phyloP scores from a whole-genome alignment of 2,329 filamentous ascomycete genomes.

The Moelleriella libera region DNA sequence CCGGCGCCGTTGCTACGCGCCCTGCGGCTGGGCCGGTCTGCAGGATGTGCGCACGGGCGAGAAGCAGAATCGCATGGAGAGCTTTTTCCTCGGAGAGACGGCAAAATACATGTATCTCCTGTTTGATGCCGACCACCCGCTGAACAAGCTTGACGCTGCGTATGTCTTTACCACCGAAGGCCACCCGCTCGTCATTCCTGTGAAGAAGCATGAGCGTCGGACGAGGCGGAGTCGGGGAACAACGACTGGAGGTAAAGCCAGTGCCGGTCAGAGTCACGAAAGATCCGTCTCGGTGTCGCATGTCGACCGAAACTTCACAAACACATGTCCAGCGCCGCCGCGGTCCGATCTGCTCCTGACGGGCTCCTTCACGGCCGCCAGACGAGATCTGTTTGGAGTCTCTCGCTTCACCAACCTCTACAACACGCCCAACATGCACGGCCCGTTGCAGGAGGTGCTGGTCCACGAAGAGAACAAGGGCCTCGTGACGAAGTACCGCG shows the following conservation, averaged over 20 bases:
- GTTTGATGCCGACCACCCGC: constrained; percentile 71
- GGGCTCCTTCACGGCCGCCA: constrained; percentile 65
- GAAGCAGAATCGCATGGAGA: constrained; percentile 91
- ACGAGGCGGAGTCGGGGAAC: too few relatives aligned
- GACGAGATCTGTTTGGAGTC: constrained; percentile 76
- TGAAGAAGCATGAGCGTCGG: too few relatives aligned
- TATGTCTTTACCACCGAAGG: constrained; percentile 95
- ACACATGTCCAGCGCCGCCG: constrained; percentile 50
- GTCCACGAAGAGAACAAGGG: constrained; percentile 29
- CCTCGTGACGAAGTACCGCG: constrained; percentile 23
- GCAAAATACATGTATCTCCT: constrained; percentile 90
- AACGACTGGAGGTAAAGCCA: too few relatives aligned
- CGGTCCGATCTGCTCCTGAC: constrained; percentile 44
- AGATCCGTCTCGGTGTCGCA: constrained; percentile 16
- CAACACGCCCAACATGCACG: constrained; percentile 53
- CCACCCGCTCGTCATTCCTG: constrained; percentile 66
- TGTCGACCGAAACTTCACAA: constrained; percentile 31
- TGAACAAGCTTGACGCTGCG: constrained; percentile 75
- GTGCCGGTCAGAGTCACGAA: background rate
- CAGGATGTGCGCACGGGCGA: constrained; percentile 73
- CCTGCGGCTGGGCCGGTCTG: constrained; percentile 86
- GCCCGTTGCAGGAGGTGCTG: constrained; percentile 21
- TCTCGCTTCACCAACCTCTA: constrained; percentile 74
- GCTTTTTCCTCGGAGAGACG: constrained; percentile 94
- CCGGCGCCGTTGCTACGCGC: constrained; percentile 72